Percentiles rank a stretch among this genome's conserved stretches.
Conservation (phyloP, 768 basidiomycete genomes). For the Rhizopogon rudus region DNA sequence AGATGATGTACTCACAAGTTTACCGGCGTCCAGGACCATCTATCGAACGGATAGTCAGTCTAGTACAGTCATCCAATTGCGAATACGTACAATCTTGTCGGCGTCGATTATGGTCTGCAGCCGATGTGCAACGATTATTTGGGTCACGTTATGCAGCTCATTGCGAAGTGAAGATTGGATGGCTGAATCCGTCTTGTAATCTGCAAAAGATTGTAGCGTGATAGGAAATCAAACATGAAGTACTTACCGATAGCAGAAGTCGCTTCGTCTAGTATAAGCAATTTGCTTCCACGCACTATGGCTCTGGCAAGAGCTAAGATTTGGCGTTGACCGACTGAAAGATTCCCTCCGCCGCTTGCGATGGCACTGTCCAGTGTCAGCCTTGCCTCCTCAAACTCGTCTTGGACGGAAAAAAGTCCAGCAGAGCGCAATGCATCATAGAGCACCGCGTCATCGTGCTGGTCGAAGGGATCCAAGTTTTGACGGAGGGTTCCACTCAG, state of each 20-base stretch:
- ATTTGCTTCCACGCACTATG: conserved; percentile 50
- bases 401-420: conserved; percentile 39
- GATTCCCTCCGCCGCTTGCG: conserved; percentile 38
- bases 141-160: conserved; percentile 39
- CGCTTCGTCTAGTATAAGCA: conserved; percentile 57
- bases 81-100: conserved; percentile 44
- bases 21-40: conserved; percentile 42
- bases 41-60: conserved; percentile 4
- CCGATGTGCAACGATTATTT: conserved; percentile 58
- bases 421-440: conserved; percentile 45
- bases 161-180: conserved; percentile 54
- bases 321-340: conserved; percentile 59
- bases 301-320: conserved; percentile 57
- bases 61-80: neutral
- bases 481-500: conserved; percentile 51
- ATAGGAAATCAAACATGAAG: neutral
- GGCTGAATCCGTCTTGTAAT: conserved; percentile 51
- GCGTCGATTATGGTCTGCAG: conserved; percentile 57
- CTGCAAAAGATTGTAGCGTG: conserved; percentile 17
- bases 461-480: conserved; percentile 58
- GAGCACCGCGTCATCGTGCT: conserved; percentile 48
- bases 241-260: conserved; percentile 2
- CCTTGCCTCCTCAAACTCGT: conserved; percentile 28
- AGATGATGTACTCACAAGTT: conserved; percentile 26
- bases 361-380: conserved; percentile 43